These are phyloP conservation scores for Laguncularia racemosa DNA, from an alignment of 345 rosid genomes.

Conservation along the genomic window DNA sequence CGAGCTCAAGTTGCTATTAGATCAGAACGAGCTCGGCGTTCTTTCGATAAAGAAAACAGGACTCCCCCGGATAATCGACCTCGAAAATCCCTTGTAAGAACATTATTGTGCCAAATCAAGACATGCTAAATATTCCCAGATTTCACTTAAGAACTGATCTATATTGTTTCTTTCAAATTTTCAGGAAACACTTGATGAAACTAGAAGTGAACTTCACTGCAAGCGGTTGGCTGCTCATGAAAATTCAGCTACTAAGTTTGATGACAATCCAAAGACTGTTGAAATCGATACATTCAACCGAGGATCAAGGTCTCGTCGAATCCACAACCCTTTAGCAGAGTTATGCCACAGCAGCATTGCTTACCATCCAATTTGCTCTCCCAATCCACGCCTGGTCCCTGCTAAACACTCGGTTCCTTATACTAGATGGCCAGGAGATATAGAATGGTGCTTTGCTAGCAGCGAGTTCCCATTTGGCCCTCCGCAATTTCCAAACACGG, in stretches of 20 bases:
- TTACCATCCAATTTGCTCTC: slow-evolving; percentile 24
- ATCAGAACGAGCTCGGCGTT: slow-evolving; percentile 14
- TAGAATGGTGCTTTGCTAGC: slow-evolving; percentile 26
- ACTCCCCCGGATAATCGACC: slow-evolving; percentile 4
- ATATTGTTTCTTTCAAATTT: not conserved
- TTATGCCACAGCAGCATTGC: slow-evolving; percentile 28
- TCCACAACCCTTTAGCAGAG: slow-evolving; percentile 18
- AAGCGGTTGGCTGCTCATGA: slow-evolving; percentile 18
- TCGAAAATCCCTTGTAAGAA: slow-evolving; percentile 11
- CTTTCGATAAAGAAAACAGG: slow-evolving; percentile 12
- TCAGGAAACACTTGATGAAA: slow-evolving; percentile 25
- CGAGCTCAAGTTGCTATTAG: slow-evolving; percentile 21
- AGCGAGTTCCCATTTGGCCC: slow-evolving; percentile 35
- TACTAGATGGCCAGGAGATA: slow-evolving; percentile 15
- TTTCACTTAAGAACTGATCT: not conserved
- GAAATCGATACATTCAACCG: slow-evolving; percentile 49
- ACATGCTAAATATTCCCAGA: too few relatives aligned
- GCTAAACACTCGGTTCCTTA: slow-evolving; percentile 15
- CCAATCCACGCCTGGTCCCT: slow-evolving; percentile 20
- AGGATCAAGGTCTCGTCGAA: slow-evolving; percentile 36
- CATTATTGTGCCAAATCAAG: too few relatives aligned
- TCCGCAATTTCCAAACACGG: slow-evolving; percentile 3
- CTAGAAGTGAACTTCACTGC: slow-evolving; percentile 30
- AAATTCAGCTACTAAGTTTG: slow-evolving; percentile 15
- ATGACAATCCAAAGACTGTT: slow-evolving; percentile 44